phyloP scores from a whole-genome alignment of 306 rosid species.

The Fragaria nilgerrensis region DNA sequence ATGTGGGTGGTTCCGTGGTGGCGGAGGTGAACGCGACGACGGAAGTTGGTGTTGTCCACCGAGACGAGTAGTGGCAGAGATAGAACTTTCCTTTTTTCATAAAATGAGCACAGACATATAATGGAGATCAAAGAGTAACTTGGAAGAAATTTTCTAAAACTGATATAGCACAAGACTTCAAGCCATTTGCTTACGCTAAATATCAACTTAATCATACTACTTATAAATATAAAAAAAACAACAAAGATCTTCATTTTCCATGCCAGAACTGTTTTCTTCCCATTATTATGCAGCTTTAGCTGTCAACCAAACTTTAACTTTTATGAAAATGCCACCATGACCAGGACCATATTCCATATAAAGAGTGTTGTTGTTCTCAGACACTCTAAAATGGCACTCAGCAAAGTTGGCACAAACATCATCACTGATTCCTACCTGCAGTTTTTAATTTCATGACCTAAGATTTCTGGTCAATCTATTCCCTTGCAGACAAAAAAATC shows the following conservation, averaged over 20 bases:
- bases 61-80: background rate
- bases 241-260: background rate
- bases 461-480: background rate
- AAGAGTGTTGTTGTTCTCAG: background rate
- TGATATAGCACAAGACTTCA: background rate
- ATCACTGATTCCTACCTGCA: background rate
- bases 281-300: background rate
- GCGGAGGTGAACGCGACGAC: background rate
- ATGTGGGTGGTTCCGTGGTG: background rate
- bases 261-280: background rate
- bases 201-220: background rate
- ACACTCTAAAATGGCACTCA: background rate
- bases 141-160: background rate
- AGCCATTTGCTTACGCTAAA: background rate
- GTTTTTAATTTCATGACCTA: background rate
- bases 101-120: background rate
- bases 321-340: background rate
- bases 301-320: background rate
- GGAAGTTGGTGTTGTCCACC: background rate
- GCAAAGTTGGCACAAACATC: background rate
- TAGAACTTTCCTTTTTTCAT: background rate
- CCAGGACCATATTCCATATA: background rate
- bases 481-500: background rate
- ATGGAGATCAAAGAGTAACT: background rate
- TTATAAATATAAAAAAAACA: background rate